phyloP scores from a whole-genome alignment of 257 asterid genomes.

The Gentiana dahurica region DNA sequence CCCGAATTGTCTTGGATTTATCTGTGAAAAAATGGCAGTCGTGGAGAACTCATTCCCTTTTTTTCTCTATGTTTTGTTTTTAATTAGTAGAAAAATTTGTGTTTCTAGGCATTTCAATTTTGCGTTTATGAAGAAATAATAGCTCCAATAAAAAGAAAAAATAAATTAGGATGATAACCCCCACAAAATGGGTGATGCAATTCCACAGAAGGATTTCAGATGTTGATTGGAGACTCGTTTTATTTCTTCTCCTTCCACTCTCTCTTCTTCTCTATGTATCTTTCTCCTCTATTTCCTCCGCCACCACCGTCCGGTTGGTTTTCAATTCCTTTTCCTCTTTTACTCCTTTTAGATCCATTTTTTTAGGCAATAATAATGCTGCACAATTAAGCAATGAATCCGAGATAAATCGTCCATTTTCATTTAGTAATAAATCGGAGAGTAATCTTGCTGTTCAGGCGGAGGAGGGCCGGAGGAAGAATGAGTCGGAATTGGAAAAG shows the following conservation, averaged over 20 bases:
- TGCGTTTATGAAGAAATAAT: too few relatives aligned
- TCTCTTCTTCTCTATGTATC: conserved; percentile 38
- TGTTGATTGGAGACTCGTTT: conserved; percentile 49
- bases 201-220: conserved; percentile 28
- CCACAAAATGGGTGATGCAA: conserved; percentile 5
- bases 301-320: conserved; percentile 6
- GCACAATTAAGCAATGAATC: background rate
- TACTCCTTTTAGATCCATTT: conserved; percentile 41
- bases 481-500: conserved; percentile 12
- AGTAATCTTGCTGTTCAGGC: background rate
- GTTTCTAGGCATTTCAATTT: too few relatives aligned
- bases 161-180: background rate
- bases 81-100: too few relatives aligned
- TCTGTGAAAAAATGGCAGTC: too few relatives aligned
- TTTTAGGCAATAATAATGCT: conserved; percentile 5
- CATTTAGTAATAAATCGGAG: too few relatives aligned
- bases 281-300: conserved; percentile 26
- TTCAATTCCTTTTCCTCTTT: conserved; percentile 13
- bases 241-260: conserved; percentile 42
- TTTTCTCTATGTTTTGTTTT: too few relatives aligned
- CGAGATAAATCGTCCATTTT: conserved; percentile 1
- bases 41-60: too few relatives aligned
- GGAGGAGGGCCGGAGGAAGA: background rate
- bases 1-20: too few relatives aligned
- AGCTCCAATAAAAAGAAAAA: too few relatives aligned